Evolutionary conservation across 306 rosid genomes (phyloP).

Genomic region (Arachis hypogaea): DNA sequence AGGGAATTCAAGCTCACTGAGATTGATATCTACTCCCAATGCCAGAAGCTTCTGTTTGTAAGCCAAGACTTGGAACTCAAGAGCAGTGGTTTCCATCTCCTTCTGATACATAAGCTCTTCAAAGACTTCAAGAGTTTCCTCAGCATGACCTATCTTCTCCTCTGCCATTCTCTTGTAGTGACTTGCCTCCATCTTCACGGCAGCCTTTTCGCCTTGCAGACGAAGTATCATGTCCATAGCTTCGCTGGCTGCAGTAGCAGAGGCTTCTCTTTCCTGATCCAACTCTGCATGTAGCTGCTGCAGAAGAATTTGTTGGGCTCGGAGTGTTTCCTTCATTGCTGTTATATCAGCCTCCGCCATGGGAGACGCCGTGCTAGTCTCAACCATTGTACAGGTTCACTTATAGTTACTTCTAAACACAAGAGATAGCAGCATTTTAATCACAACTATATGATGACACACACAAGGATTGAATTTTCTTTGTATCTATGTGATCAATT

Average conservation of each 20-base stretch:
- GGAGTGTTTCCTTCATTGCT: slow-evolving; percentile 71
- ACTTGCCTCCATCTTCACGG: slow-evolving; percentile 87
- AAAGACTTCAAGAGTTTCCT: slow-evolving; percentile 65
- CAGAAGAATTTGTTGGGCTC: slow-evolving; percentile 77
- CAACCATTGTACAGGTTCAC: slow-evolving; percentile 48
- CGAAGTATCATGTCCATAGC: slow-evolving; percentile 92
- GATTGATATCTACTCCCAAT: slow-evolving; percentile 64
- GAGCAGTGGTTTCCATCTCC: slow-evolving; percentile 86
- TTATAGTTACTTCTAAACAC: slow-evolving; percentile 42
- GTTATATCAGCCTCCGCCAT: slow-evolving; percentile 62
- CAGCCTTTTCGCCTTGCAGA: slow-evolving; percentile 93
- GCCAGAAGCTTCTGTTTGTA: slow-evolving; percentile 66
- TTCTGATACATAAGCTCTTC: slow-evolving; percentile 81
- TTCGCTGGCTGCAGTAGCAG: slow-evolving; percentile 84
- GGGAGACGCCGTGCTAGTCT: slow-evolving; percentile 28
- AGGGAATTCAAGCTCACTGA: slow-evolving; percentile 53
- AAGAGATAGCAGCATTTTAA: slow-evolving; percentile 13
- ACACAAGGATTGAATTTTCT: not conserved
- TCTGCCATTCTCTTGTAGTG: slow-evolving; percentile 93
- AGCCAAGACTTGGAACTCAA: slow-evolving; percentile 77
- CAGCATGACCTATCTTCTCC: slow-evolving; percentile 86
- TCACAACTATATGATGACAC: slow-evolving; percentile 10
- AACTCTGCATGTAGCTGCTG: slow-evolving; percentile 73
- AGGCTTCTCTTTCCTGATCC: slow-evolving; percentile 94
- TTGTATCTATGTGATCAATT: slow-evolving; percentile 3